These are phyloP conservation scores for Drosera capensis DNA, from an alignment of 148 eudicot genomes.

Conservation along the genomic window DNA sequence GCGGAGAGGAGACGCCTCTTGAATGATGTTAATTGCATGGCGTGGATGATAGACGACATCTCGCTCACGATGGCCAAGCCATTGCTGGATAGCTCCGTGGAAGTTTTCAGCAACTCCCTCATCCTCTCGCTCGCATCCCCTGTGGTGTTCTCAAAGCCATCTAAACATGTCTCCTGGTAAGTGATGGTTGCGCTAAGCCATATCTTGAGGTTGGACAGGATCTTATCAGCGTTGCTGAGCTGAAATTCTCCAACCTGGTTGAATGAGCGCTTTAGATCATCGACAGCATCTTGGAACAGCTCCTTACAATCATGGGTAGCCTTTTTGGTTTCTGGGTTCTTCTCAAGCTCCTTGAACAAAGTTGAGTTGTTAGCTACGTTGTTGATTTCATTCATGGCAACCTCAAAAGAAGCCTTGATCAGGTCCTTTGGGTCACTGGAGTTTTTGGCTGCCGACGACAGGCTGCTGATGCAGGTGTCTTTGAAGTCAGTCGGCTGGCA, in stretches of 20 bases:
- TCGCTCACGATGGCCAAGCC: slow-evolving; percentile 46
- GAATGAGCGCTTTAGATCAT: slow-evolving; percentile 34
- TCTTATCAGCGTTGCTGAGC: slow-evolving; percentile 9
- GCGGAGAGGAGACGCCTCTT: slow-evolving; percentile 25
- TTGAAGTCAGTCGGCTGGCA: slow-evolving; percentile 53
- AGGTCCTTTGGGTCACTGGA: slow-evolving; percentile 47
- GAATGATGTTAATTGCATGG: background rate
- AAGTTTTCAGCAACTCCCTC: slow-evolving; percentile 14
- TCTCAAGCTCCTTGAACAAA: slow-evolving; percentile 16
- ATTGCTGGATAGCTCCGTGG: slow-evolving; percentile 49
- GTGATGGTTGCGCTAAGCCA: slow-evolving; percentile 73
- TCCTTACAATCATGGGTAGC: slow-evolving; percentile 39
- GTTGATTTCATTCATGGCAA: slow-evolving; percentile 20
- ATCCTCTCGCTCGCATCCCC: slow-evolving; percentile 34
- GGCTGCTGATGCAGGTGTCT: slow-evolving; percentile 30
- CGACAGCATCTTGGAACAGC: slow-evolving; percentile 24
- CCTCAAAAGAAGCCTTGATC: slow-evolving; percentile 31
- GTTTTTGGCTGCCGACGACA: slow-evolving; percentile 11
- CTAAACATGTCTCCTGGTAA: slow-evolving; percentile 62
- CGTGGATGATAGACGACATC: slow-evolving; percentile 11
- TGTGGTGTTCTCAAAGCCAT: slow-evolving; percentile 46
- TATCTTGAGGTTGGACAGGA: slow-evolving; percentile 26
- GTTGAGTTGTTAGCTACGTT: slow-evolving; percentile 17
- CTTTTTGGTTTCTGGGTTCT: slow-evolving; percentile 24
- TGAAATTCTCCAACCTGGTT: slow-evolving; percentile 21